Base-by-base conservation (phyloP, 2,329 filamentous ascomycete genomes). In the Dissoconium aciculare region DNA sequence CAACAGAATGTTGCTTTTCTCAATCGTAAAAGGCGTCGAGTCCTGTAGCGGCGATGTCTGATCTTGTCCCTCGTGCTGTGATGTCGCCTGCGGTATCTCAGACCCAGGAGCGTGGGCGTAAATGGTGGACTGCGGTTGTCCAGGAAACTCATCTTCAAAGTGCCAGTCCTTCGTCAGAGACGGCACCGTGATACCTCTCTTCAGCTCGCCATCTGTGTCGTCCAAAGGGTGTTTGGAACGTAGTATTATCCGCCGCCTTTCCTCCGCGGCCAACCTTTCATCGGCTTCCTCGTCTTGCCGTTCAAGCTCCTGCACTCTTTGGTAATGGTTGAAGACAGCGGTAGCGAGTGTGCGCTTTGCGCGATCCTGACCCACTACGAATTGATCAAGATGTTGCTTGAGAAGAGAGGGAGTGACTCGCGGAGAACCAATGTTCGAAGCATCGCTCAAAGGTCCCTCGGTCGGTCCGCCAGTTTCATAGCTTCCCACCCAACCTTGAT, bases 251-350 rank as follows among this genome's bases (percentile, higher is more conserved):
- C 87, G 78, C 38, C 74, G 67, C 34, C 78, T 66, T 49, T 77
- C 72, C 37, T 74, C 69, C 51, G 84, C 79, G 25, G 79, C 71
- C 47, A 77, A 62, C 29, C 74, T 51, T 56, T 78, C 80, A 39
- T 83, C 77, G 26, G 81, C 72, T 46, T 93, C 84, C 32, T 85
- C 74, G 42, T 89, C 72, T 36, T 77, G 72, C 28, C 83, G 66
- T 47, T 83, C 69, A 14, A 78, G 50, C 54, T 79, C 74, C 45
- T 85, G 75, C 36, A 93, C 70, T 27, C 81, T 73, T 56, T 94
- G 83, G 52, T 95, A 94, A 53, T 98, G 89, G 51, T 95, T 94
- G 61, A 92, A 94, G 15, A 98, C 80, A 5, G 87, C 84, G 3
- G 87, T 78, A 41, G 83, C 89, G 40, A 95, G 74, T 10, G 85